Evolutionary conservation across 345 rosid species (phyloP).

Genomic region (Dovyalis caffra): DNA sequence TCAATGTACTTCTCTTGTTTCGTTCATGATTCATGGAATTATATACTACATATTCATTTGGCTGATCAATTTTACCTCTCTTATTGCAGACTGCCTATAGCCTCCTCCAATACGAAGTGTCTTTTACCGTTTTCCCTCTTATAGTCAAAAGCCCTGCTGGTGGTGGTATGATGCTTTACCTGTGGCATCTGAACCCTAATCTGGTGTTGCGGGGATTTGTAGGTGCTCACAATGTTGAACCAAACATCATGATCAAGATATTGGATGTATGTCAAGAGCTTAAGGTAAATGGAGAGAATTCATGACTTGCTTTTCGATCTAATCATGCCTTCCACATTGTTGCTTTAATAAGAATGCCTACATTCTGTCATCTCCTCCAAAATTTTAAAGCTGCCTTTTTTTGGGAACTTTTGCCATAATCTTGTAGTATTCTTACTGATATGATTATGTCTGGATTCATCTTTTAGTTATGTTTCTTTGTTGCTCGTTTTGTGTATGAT

Average conservation of each 20-base stretch:
- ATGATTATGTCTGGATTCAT: not conserved
- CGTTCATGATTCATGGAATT: not conserved
- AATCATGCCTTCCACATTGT: not conserved
- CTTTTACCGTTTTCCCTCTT: slow-evolving; percentile 61
- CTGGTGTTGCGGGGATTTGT: slow-evolving; percentile 74
- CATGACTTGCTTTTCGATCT: not conserved
- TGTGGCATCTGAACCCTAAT: slow-evolving; percentile 76
- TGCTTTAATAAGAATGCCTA: not conserved
- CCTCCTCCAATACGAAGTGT: slow-evolving; percentile 75
- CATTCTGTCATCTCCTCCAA: not conserved
- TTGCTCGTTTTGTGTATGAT: not conserved
- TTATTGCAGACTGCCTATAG: slow-evolving; percentile 75
- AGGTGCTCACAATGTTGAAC: slow-evolving; percentile 49
- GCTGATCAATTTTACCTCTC: slow-evolving; percentile 11
- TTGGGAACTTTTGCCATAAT: not conserved
- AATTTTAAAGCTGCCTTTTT: not conserved
- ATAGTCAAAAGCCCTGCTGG: slow-evolving; percentile 46
- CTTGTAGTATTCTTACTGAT: not conserved
- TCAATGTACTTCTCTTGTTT: slow-evolving; percentile 49
- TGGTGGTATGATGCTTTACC: slow-evolving; percentile 55
- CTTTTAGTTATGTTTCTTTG: not conserved
- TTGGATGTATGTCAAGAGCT: slow-evolving; percentile 74
- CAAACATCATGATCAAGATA: slow-evolving; percentile 56
- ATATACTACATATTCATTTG: not conserved
- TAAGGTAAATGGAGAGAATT: slow-evolving; percentile 50